Base-by-base conservation (phyloP, 371 early-diverging fungal species). In the Mortierella sp. region DNA sequence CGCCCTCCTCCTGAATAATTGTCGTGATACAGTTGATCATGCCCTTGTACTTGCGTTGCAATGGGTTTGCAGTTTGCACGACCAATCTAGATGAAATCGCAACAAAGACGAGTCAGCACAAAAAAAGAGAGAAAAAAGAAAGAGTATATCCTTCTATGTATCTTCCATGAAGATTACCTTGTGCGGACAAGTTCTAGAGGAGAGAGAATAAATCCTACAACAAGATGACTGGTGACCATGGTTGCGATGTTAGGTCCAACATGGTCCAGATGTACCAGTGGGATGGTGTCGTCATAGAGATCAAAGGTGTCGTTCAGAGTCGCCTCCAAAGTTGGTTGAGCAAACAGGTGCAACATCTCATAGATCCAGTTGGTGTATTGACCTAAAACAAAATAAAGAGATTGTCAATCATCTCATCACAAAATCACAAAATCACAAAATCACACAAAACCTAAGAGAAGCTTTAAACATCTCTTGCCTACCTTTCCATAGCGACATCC, bases 271-370 rank as follows among this genome's bases (percentile, higher is more conserved):
- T 96, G 94, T 40, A 92, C 88, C 57, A 93, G 83, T 19, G 93
- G 92, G n/a, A 93, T 93, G 6, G 94, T 92, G 70, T 92, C 93
- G 71, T 95, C 96, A 74, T 94, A 94, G 13, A 95, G 78, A 58
- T 93, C 94, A 72, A 94, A 91, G 40, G 90, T 69, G 64, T 96
- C 96, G 80, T 94, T 94, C 62, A 95, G 72, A 8, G 85, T 75
- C 15, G 91, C 89, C 79, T 95, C 95, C 47, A 96, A 73, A 11
- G 92, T 90, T 5, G 96, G 95, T 76, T 94, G 92, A 48, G 94
- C 69, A 55, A 92, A 81, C 16, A 93, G 82, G 57, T 93, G 88
- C 40, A 89, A 63, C 89, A 96, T 91, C 63, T 94, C 93, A 67
- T 92, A 89, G 7, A 89, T 68, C 95, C 95, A 96, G 62, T 89